Conservation (phyloP, 2,329 filamentous ascomycete genomes). For the Colletotrichum plurivorum region DNA sequence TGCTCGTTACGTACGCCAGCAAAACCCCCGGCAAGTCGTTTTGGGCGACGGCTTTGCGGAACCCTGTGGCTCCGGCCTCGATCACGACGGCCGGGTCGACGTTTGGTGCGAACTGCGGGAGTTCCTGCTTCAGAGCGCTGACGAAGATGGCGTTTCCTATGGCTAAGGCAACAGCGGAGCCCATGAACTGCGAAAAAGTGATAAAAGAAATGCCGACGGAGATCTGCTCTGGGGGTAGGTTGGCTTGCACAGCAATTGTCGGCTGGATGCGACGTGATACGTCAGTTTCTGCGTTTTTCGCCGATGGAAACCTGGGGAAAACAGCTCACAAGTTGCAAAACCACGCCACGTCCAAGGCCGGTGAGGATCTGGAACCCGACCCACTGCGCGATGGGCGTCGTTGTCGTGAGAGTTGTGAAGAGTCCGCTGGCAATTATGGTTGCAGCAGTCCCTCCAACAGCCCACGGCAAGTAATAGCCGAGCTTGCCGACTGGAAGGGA, state of each 20-base stretch:
- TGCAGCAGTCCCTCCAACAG: constrained; percentile 23
- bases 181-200: constrained; percentile 45
- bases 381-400: constrained; percentile 36
- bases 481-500: constrained; percentile 30
- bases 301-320: constrained; percentile 39
- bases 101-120: constrained; percentile 4
- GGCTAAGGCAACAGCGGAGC: constrained; percentile 44
- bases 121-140: constrained; percentile 9
- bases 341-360: constrained; percentile 38
- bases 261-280: constrained; percentile 35
- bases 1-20: constrained; percentile 55
- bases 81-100: constrained; percentile 52
- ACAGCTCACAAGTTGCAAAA: constrained; percentile 46
- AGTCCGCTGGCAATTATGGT: constrained; percentile 39
- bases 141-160: constrained; percentile 46
- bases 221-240: constrained; percentile 43
- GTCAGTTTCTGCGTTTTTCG: not conserved
- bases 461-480: constrained; percentile 42
- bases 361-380: constrained; percentile 40
- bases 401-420: constrained; percentile 37
- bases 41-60: constrained; percentile 50
- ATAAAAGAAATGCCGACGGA: constrained; percentile 45
- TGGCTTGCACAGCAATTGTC: constrained; percentile 44
- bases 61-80: constrained; percentile 57
- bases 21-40: constrained; percentile 53